These are phyloP conservation scores for Cymbidium sinense DNA, from an alignment of 106 monocot species.

Conservation along the genomic window DNA sequence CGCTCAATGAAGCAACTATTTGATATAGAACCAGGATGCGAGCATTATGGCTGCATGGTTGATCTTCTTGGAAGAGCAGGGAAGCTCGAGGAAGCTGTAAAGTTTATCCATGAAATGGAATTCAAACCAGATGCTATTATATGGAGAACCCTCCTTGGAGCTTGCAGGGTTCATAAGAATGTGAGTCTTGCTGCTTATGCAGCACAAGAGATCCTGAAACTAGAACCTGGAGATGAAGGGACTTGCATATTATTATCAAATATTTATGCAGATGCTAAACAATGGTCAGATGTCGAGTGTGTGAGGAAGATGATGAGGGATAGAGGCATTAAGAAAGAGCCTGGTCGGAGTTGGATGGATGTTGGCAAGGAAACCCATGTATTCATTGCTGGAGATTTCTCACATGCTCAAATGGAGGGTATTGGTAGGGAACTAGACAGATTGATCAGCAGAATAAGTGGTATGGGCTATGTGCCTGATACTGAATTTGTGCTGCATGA, in stretches of 20 bases:
- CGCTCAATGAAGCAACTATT: slow-evolving; percentile 41
- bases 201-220: slow-evolving; percentile 45
- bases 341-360: slow-evolving; percentile 76
- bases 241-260: slow-evolving; percentile 54
- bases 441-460: slow-evolving; percentile 29
- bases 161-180: slow-evolving; percentile 54
- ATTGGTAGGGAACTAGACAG: slow-evolving; percentile 35
- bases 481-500: slow-evolving; percentile 51
- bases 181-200: slow-evolving; percentile 32
- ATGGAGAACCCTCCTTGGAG: slow-evolving; percentile 68
- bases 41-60: slow-evolving; percentile 77
- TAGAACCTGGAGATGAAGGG: slow-evolving; percentile 68
- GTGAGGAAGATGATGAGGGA: slow-evolving; percentile 54
- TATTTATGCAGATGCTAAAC: slow-evolving; percentile 46
- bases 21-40: slow-evolving; percentile 41
- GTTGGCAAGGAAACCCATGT: slow-evolving; percentile 42
- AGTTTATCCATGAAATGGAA: slow-evolving; percentile 41
- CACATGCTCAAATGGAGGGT: slow-evolving; percentile 35
- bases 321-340: slow-evolving; percentile 52
- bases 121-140: slow-evolving; percentile 40
- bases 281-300: slow-evolving; percentile 47
- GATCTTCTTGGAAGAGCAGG: slow-evolving; percentile 63
- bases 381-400: slow-evolving; percentile 51
- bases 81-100: slow-evolving; percentile 43
- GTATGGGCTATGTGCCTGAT: slow-evolving; percentile 40